These are phyloP conservation scores for Boletus barrowsii DNA, from an alignment of 768 basidiomycete genomes.

Conservation along the genomic window DNA sequence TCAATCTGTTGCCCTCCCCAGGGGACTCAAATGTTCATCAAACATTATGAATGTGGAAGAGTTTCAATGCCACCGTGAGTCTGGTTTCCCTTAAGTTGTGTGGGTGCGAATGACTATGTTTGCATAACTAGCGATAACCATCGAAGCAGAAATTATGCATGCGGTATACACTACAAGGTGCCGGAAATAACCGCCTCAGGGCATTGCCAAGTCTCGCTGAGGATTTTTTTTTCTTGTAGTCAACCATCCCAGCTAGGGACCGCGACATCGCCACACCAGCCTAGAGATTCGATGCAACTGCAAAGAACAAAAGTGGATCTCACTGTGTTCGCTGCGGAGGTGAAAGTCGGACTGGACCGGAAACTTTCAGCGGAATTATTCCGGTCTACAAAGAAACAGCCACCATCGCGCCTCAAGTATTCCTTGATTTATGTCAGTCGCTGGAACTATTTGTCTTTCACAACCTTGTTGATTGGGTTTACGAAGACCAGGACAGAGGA, in stretches of 20 bases:
- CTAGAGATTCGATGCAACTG: no score
- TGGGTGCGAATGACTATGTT: not conserved
- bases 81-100: not conserved
- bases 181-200: not conserved
- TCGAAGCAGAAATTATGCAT: slow-evolving; percentile 74
- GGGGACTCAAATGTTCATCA: slow-evolving; percentile 45
- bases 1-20: no score
- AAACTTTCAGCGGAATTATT: not conserved
- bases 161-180: slow-evolving; percentile 40
- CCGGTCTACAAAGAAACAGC: not conserved
- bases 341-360: not conserved
- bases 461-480: not conserved
- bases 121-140: slow-evolving; percentile 60
- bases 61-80: slow-evolving; percentile 39
- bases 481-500: slow-evolving; percentile 5
- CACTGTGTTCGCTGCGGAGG: slow-evolving; percentile 27
- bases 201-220: not conserved
- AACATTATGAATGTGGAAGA: slow-evolving; percentile 65
- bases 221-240: not conserved
- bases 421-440: slow-evolving; percentile 2
- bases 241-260: not conserved
- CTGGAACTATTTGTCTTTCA: not conserved
- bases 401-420: not conserved
- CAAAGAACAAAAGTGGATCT: slow-evolving; percentile 12
- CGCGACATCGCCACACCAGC: no score